Evolutionary conservation across 192 early-diverging fungal species (phyloP).

Genomic region (Backusella westeae): DNA sequence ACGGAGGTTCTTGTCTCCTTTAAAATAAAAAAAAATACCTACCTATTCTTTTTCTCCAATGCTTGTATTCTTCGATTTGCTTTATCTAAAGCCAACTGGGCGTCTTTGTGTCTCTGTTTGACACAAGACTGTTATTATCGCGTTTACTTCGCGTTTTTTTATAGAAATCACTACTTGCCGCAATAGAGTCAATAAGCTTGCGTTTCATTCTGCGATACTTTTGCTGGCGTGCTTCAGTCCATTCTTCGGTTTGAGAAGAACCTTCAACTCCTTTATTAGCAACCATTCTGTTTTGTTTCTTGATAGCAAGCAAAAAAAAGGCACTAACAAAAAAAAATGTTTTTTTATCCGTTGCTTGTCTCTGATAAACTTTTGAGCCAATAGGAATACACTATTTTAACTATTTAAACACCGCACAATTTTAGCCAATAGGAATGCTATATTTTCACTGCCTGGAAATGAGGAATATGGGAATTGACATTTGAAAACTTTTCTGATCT

Average conservation of each 20-base stretch:
- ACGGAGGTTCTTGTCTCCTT: not conserved
- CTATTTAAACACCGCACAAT: too few species aligned
- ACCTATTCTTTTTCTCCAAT: slow-evolving; percentile 21
- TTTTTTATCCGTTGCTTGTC: not conserved
- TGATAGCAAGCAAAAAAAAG: not conserved
- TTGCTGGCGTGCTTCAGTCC: slow-evolving; percentile 16
- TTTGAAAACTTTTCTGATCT: too few species aligned
- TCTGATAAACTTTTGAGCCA: too few species aligned
- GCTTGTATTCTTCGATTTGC: slow-evolving; percentile 25
- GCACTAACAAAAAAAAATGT: not conserved
- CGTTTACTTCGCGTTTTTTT: not conserved
- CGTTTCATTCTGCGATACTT: slow-evolving; percentile 24
- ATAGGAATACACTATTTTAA: too few species aligned
- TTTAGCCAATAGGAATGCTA: too few species aligned
- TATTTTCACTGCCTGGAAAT: too few species aligned
- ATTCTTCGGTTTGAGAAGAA: not conserved
- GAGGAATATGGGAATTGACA: too few species aligned
- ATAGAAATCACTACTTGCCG: not conserved
- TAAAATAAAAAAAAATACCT: not conserved
- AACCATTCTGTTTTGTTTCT: not conserved
- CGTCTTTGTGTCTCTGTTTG: slow-evolving; percentile 17
- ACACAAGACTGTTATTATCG: not conserved
- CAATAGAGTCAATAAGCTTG: slow-evolving; percentile 22
- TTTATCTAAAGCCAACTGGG: slow-evolving; percentile 20
- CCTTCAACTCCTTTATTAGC: not conserved